Base-by-base conservation (phyloP, 2,329 filamentous ascomycete species). In the Colletotrichum siamense region DNA sequence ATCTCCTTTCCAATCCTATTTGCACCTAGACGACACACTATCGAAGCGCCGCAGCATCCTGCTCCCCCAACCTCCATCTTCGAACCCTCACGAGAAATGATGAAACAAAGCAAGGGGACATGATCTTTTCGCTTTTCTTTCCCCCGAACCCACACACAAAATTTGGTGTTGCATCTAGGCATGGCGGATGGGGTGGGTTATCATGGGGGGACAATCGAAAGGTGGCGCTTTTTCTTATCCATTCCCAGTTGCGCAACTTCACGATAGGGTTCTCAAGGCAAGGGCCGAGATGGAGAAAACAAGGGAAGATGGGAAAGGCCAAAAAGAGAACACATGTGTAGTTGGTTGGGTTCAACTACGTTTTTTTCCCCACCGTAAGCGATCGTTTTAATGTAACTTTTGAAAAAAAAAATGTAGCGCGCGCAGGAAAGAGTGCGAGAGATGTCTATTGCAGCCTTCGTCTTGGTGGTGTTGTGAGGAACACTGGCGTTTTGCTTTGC, bases 11-110 rank as follows among this genome's bases (percentile, higher is more conserved):
- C 44, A 57, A 63, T 76, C 32, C 70, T 39, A 65, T 76, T 69
- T 57, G 59, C 32, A 64, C 73, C 73, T 76, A 73, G 64, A 73
- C 61, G 49, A 74, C 32, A 71, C 64, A 64, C 30, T 24, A 68
- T 61, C 73, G 55, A 64, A 39, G 68, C 70, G 64, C 73, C 69
- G n/a, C 57, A 39, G 64, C 57, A 73, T 59, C 52, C 64, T 55
- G 64, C 73, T 64, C 64, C 59, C 32, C 57, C 26, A 24, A 22
- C 10, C 67, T 32, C 57, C 70, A 73, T 32, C 67, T 57, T 69
- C 70, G 70, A 76, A 76, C 55, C 68, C 69, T 71, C 32, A 73
- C 64, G 70, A 76, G 73, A 76, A 73, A 76, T 64, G 73, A 76
- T 36, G 39, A 55, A 69, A 59, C 10, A 59, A 30, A 72, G 55